Base-by-base conservation (phyloP, 176 grass and related monocot genomes). In the Aegilops speltoides region DNA sequence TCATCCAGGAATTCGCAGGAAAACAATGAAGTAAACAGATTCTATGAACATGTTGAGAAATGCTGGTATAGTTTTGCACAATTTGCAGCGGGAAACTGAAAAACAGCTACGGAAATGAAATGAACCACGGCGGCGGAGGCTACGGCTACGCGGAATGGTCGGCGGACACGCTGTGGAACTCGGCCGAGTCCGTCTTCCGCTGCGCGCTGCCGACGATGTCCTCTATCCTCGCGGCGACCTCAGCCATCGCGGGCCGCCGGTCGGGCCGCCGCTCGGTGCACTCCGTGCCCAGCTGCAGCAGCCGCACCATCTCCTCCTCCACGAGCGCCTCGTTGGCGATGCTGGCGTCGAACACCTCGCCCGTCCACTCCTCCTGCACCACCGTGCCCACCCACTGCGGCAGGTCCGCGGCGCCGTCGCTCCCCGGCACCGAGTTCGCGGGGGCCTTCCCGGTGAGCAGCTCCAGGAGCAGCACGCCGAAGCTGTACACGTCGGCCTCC, bases 401-500 rank as follows among this genome's bases (percentile, higher is more conserved):
- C 76, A 99, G 88, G 77, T 99, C 89, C 1, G 87, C 87, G 36
- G 80, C 89, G 19, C 86, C 90, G 48, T 75, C 84, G 41, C 78
- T 85, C 9, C 88, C 82, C 0, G 80, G 65, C 48, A 93, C 23
- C 15, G 83, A 62, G 52, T 90, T 85, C 20, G 84, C 74, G 1
- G 95, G 91, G 8, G 89, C 67, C 26, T 75, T 90, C 6, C 95
- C 95, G 0, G 93, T 98, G 37, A 98, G 82, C 63, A 93, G 29
- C 81, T 98, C 95, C 0, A 95, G 80, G 1, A 98, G 83, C 66
- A 98, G 86, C 60, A 98, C 91, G 26, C 93, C 95, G 37, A 95
- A 98, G 86, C 86, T 82, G 89, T 95, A 98, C 72, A 95, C 84
- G 74, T 98, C 95, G 4, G 91, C 81, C 81, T 90, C 91, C 63